These are phyloP conservation scores for Trapa bicornis DNA, from an alignment of 345 rosid genomes.

Conservation along the genomic window DNA sequence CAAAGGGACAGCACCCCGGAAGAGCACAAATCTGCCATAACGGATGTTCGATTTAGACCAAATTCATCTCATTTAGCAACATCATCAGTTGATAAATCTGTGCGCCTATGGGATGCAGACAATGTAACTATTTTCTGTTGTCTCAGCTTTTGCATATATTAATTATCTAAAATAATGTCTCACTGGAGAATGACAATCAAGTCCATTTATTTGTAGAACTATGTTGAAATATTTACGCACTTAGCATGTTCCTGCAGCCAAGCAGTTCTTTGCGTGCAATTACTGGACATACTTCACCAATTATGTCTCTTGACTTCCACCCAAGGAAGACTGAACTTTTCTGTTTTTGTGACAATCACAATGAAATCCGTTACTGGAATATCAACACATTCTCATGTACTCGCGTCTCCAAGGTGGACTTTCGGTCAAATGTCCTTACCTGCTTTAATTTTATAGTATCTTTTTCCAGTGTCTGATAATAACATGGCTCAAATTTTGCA, in stretches of 20 bases:
- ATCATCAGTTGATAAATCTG: slow-evolving; percentile 55
- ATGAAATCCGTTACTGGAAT: slow-evolving; percentile 45
- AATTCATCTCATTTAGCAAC: slow-evolving; percentile 62
- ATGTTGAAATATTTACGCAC: not conserved
- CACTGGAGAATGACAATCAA: not conserved
- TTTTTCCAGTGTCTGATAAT: not conserved
- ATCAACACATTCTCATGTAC: slow-evolving; percentile 32
- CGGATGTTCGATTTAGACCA: slow-evolving; percentile 64
- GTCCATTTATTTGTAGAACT: not conserved
- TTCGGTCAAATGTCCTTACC: not conserved
- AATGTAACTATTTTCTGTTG: slow-evolving; percentile 21
- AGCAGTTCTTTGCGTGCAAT: slow-evolving; percentile 29
- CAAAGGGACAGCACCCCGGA: slow-evolving; percentile 38
- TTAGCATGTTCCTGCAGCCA: slow-evolving; percentile 31
- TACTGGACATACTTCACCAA: slow-evolving; percentile 37
- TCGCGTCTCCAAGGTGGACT: slow-evolving; percentile 38
- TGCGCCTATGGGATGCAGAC: slow-evolving; percentile 58
- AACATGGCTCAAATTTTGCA: slow-evolving; percentile 6
- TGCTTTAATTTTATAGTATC: not conserved
- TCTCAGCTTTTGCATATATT: not conserved
- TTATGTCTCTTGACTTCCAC: slow-evolving; percentile 65
- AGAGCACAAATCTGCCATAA: slow-evolving; percentile 44
- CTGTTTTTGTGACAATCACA: slow-evolving; percentile 45
- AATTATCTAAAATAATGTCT: not conserved
- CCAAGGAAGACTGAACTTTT: slow-evolving; percentile 52